Percentiles rank a stretch among this genome's conserved stretches.
These are phyloP conservation scores for Exobasidium cylindrosporum DNA, from an alignment of 1,284 basidiomycete genomes.

Conservation along the genomic window DNA sequence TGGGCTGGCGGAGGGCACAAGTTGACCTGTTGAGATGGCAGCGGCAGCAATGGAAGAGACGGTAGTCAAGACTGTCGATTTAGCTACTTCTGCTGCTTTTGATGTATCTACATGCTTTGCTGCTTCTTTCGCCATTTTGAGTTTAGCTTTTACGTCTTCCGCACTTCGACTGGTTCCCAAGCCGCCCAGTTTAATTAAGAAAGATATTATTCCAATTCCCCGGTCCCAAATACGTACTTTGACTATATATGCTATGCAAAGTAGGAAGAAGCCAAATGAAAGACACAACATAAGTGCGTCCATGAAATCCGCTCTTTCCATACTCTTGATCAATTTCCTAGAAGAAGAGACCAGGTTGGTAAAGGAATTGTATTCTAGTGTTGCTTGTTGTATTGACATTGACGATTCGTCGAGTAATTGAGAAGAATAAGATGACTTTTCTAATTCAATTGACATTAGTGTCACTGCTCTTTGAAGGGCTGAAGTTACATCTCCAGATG, in stretches of 20 bases:
- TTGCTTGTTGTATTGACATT: conserved; percentile 34
- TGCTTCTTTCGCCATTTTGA: conserved; percentile 11
- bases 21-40: neutral
- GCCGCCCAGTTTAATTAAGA: conserved; percentile 32
- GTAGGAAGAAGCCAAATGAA: conserved; percentile 43
- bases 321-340: conserved; percentile 44
- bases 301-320: conserved; percentile 49
- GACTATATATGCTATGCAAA: conserved; percentile 46
- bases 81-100: neutral
- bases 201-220: conserved; percentile 35
- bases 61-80: neutral
- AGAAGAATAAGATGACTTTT: conserved; percentile 49
- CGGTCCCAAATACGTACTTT: conserved; percentile 46
- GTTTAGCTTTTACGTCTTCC: conserved; percentile 26
- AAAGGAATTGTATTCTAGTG: conserved; percentile 45
- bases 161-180: conserved; percentile 14
- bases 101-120: neutral
- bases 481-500: conserved; percentile 46
- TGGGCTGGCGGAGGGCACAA: neutral
- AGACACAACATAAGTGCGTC: conserved; percentile 38
- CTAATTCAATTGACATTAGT: conserved; percentile 49
- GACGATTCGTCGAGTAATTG: conserved; percentile 51
- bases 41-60: neutral
- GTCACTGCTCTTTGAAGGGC: conserved; percentile 47
- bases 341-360: conserved; percentile 42